Percentiles rank a stretch among this genome's conserved stretches.
phyloP scores from a whole-genome alignment of 306 rosid species.

The Lathyrus aphaca region DNA sequence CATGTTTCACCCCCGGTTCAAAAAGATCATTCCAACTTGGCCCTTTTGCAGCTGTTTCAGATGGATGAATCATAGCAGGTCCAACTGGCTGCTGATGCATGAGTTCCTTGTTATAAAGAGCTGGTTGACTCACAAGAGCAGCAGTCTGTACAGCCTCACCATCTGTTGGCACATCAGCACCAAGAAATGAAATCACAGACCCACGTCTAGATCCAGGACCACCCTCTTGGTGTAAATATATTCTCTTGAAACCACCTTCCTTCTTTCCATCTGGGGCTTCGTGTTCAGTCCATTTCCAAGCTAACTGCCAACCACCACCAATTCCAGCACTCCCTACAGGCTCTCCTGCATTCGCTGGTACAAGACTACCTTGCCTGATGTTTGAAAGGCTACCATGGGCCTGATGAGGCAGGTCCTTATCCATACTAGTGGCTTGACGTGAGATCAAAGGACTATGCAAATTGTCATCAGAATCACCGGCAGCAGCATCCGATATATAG shows the following conservation, averaged over 20 bases:
- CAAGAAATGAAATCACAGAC: constrained; percentile 74
- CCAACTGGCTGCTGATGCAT: constrained; percentile 67
- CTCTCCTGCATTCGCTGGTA: constrained; percentile 64
- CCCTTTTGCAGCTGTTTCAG: constrained; percentile 60
- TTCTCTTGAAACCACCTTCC: constrained; percentile 87
- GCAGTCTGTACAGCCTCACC: constrained; percentile 71
- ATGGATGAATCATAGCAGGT: constrained; percentile 85
- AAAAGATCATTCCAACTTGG: constrained; percentile 76
- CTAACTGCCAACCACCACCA: constrained; percentile 98
- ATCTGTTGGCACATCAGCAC: constrained; percentile 63
- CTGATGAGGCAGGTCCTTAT: constrained; percentile 67
- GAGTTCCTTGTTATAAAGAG: constrained; percentile 71
- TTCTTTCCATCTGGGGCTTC: constrained; percentile 77
- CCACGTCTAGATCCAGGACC: constrained; percentile 69
- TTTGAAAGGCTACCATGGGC: constrained; percentile 68
- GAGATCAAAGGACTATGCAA: constrained; percentile 85
- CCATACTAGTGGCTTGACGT: constrained; percentile 84
- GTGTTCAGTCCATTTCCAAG: constrained; percentile 92
- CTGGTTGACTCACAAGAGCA: constrained; percentile 78
- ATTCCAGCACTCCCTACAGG: constrained; percentile 75
- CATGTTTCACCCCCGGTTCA: constrained; percentile 91
- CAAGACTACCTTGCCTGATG: constrained; percentile 64
- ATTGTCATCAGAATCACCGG: constrained; percentile 74
- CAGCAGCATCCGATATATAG: constrained; percentile 67
- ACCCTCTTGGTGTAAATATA: constrained; percentile 88